Evolutionary conservation across 345 rosid species (phyloP).

Genomic region (Populus nigra): DNA sequence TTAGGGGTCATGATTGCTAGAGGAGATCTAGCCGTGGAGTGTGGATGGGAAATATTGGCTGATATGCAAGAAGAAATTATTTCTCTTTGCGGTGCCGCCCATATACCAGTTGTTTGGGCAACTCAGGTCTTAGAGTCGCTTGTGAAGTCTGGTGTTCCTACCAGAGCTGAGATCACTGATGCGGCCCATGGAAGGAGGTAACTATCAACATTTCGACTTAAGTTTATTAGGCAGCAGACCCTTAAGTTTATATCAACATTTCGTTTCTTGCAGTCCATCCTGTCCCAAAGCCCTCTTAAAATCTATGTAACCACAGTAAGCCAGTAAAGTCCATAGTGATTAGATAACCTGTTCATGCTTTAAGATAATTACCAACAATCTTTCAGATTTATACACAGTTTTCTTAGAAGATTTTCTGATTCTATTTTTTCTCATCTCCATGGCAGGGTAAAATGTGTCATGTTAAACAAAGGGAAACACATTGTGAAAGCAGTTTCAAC

Average conservation of each 20-base stretch:
- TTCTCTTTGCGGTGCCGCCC: constrained; percentile 46
- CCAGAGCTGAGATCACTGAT: constrained; percentile 73
- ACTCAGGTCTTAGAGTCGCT: constrained; percentile 75
- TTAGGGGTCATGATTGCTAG: constrained; percentile 71
- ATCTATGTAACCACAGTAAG: background rate
- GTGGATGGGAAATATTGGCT: constrained; percentile 75
- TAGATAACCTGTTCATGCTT: too few species aligned
- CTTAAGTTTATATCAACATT: background rate
- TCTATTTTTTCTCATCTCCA: background rate
- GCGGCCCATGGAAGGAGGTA: constrained; percentile 58
- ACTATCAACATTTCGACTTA: background rate
- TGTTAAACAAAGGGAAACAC: constrained; percentile 69
- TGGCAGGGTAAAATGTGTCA: constrained; percentile 55
- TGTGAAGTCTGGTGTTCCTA: constrained; percentile 62
- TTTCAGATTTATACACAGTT: background rate
- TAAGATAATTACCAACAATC: background rate
- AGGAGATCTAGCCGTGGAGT: constrained; percentile 80
- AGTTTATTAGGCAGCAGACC: too few species aligned
- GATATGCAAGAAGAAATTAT: constrained; percentile 66
- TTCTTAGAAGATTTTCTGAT: background rate
- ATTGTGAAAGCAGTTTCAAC: constrained; percentile 51
- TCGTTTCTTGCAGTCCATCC: background rate
- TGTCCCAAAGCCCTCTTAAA: background rate
- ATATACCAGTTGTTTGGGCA: constrained; percentile 61
- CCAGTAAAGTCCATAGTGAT: too few species aligned